Evolutionary conservation across 2,329 filamentous ascomycete genomes (phyloP).

Genomic region (Xylaria sp.): DNA sequence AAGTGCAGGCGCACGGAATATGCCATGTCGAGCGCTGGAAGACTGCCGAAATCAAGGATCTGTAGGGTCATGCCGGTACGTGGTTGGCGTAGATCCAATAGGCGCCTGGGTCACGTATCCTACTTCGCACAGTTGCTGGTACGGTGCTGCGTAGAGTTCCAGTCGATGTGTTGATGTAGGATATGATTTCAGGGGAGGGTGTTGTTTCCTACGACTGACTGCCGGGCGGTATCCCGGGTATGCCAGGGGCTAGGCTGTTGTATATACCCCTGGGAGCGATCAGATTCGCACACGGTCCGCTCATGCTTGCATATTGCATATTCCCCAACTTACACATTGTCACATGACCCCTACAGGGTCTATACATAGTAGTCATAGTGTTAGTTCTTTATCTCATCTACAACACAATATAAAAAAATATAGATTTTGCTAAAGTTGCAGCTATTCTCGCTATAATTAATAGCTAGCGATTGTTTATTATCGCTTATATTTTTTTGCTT

Average conservation of each 20-base stretch:
- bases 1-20: conserved; percentile 18
- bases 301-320: conserved; percentile 21
- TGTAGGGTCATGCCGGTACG: conserved; percentile 23
- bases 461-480: too few species aligned
- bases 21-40: conserved; percentile 11
- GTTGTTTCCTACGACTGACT: conserved; percentile 18
- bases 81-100: conserved; percentile 1
- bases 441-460: too few species aligned
- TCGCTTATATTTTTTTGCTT: too few species aligned
- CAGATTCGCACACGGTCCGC: conserved; percentile 21
- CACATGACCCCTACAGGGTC: too few species aligned
- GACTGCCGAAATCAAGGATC: conserved; percentile 23
- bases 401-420: too few species aligned
- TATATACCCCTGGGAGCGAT: conserved; percentile 16
- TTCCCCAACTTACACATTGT: conserved; percentile 1
- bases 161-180: neutral
- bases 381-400: too few species aligned
- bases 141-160: neutral
- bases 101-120: conserved; percentile 1
- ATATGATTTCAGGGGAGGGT: conserved; percentile 6
- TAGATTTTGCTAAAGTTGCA: too few species aligned
- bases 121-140: neutral
- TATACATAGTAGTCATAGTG: too few species aligned
- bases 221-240: conserved; percentile 2
- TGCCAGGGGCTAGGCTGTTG: conserved; percentile 4